Base-by-base conservation (phyloP, 768 basidiomycete genomes). In the Boletales sp. region DNA sequence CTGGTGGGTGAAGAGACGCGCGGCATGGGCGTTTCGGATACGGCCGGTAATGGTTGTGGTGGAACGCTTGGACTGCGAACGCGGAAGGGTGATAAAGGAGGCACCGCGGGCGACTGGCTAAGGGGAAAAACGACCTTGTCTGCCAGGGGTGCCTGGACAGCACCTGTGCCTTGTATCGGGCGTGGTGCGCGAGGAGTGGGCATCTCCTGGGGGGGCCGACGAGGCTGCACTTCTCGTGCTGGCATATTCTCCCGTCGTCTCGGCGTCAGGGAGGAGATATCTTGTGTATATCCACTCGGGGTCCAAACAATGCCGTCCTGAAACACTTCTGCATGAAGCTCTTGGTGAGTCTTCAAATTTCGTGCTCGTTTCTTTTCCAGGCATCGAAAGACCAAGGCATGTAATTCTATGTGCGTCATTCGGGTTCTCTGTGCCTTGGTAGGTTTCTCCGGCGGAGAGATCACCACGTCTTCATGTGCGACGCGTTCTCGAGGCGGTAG, bases 241-340 rank as follows among this genome's bases (percentile, higher is more conserved):
- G 46, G 50, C n/a, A 14, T 15, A 8, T 49, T 36, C 19, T 38
- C 54, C 3, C 28, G 19, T 41, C 15, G 37, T 15, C 25, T 53
- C 30, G 25, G 42, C 8, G 44, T 41, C 21, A 53, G 17, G 18
- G 40, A 39, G 7, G 52, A 40, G 13, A 64, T 30, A 21, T 64
- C 62, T 35, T 57, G 54, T 11, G 21, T 33, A 37, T 55, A 53
- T 38, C 67, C 68, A 31, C 64, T 68, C 7, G 69, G 67, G 12
- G 68, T 63, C 53, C 57, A 57, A 11, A 63, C 59, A n/a, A 57
- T 34, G 9, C 59, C 63, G 17, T 60, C 52, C 21, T 57, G 58
- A 34, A 72, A 74, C 6, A 74, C 65, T 25, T 61, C 57, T 2
- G 32, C 28, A 42, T 73, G 72, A 13, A 74, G 64, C 14, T 70